Conservation (phyloP, 2,329 filamentous ascomycete genomes). For the Aspergillus pseudonomiae region DNA sequence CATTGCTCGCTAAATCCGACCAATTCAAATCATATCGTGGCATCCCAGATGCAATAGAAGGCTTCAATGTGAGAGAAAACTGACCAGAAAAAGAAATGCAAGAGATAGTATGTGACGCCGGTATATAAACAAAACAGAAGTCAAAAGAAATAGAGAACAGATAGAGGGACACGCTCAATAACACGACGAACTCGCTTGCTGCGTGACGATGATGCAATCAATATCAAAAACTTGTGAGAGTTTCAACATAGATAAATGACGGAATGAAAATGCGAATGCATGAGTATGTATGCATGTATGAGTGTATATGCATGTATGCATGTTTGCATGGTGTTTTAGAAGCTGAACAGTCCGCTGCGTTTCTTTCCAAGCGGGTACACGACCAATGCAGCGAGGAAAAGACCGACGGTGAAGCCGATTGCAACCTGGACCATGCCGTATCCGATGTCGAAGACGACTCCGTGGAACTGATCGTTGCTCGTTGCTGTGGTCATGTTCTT, state of each 20-base stretch:
- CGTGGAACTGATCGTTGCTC: slow-evolving; percentile 23
- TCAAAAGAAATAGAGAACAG: not conserved
- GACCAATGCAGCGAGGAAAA: slow-evolving; percentile 52
- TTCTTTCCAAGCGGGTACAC: slow-evolving; percentile 54
- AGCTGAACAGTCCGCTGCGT: slow-evolving; percentile 53
- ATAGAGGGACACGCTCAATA: not conserved
- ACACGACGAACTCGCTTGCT: not conserved
- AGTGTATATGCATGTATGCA: not conserved
- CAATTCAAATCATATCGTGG: not conserved
- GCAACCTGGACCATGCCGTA: slow-evolving; percentile 55
- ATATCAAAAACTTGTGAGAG: not conserved
- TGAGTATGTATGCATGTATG: not conserved
- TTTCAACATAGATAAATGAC: not conserved
- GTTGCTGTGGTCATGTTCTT: slow-evolving; percentile 24
- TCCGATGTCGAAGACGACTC: slow-evolving; percentile 49
- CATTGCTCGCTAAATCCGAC: not conserved
- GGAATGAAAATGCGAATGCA: not conserved
- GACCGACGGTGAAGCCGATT: slow-evolving; percentile 53
- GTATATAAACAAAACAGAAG: not conserved
- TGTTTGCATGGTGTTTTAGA: slow-evolving; percentile 28
- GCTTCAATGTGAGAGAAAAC: not conserved
- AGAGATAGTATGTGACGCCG: not conserved
- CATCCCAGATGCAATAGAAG: not conserved
- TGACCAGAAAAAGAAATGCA: not conserved
- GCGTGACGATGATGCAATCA: not conserved